Percentiles rank a stretch among this genome's conserved stretches.
Evolutionary conservation across 768 basidiomycete genomes (phyloP).

Genomic region (Gautieria morchelliformis): DNA sequence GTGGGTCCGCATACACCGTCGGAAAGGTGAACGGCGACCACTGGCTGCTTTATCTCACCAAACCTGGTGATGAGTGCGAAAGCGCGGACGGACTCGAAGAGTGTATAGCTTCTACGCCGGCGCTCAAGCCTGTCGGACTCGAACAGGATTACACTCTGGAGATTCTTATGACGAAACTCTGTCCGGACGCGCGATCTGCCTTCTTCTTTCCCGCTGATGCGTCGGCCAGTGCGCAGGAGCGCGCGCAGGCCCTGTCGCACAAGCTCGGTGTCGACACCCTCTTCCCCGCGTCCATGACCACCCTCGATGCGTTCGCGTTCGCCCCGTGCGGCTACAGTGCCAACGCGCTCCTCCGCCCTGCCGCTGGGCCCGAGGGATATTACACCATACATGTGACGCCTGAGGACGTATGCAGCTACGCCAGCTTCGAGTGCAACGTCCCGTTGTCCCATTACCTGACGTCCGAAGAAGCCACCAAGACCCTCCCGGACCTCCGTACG

Average conservation of each 20-base stretch:
- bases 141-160: slow-evolving; percentile 88
- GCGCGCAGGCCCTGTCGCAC: slow-evolving; percentile 53
- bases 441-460: slow-evolving; percentile 41
- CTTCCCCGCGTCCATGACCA: slow-evolving; percentile 71
- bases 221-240: slow-evolving; percentile 34
- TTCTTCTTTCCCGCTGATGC: slow-evolving; percentile 49
- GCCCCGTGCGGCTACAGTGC: slow-evolving; percentile 93
- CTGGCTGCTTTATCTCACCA: slow-evolving; percentile 92
- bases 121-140: slow-evolving; percentile 13
- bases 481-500: slow-evolving; percentile 66
- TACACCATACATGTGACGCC: slow-evolving; percentile 99
- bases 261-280: slow-evolving; percentile 72
- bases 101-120: slow-evolving; percentile 12
- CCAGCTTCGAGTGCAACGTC: slow-evolving; percentile 98
- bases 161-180: slow-evolving; percentile 92
- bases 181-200: slow-evolving; percentile 58
- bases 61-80: slow-evolving; percentile 31
- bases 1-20: slow-evolving; percentile 87
- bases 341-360: slow-evolving; percentile 65
- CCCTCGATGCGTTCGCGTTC: slow-evolving; percentile 89
- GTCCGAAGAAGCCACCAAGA: slow-evolving; percentile 18
- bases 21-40: slow-evolving; percentile 98
- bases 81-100: slow-evolving; percentile 6
- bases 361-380: slow-evolving; percentile 67
- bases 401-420: slow-evolving; percentile 96